Conservation (phyloP, 2,329 filamentous ascomycete species). For the Biscogniauxia mediterranea region DNA sequence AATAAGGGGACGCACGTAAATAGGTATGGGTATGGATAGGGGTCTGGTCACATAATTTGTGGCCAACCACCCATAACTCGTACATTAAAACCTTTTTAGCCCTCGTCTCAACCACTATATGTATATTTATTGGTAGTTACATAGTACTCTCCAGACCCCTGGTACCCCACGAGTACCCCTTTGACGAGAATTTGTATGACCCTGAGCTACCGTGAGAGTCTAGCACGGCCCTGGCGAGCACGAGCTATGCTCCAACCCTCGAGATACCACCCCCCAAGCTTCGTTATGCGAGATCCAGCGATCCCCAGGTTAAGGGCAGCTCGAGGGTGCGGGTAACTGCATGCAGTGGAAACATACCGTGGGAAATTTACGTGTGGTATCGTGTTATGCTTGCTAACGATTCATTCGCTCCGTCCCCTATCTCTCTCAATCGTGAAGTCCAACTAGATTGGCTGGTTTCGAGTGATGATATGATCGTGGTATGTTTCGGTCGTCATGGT, state of each 20-base stretch:
- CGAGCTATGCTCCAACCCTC: conserved; percentile 7
- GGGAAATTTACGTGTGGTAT: conserved; percentile 8
- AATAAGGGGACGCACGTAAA: not conserved
- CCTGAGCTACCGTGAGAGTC: conserved; percentile 2
- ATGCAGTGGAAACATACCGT: conserved; percentile 23
- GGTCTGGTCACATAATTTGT: not conserved
- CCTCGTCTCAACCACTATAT: not conserved
- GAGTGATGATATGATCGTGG: conserved; percentile 14
- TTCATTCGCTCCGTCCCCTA: conserved; percentile 3
- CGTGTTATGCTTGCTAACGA: conserved; percentile 4
- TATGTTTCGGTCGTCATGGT: not conserved
- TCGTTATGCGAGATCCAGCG: conserved; percentile 26
- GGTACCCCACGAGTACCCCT: not conserved
- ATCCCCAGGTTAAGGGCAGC: conserved; percentile 18
- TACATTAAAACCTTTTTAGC: not conserved
- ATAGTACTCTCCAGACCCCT: not conserved
- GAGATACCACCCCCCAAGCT: conserved; percentile 2
- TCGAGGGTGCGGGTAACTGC: conserved; percentile 25
- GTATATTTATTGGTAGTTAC: not conserved
- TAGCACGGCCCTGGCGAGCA: conserved; percentile 3
- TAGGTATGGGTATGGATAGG: not conserved
- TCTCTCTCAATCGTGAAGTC: conserved; percentile 10
- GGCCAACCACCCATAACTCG: not conserved
- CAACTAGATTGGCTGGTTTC: conserved; percentile 3
- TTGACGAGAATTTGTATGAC: conserved; percentile 5